Evolutionary conservation across 257 asterid genomes (phyloP), one percentile per base, ranked within the genome.

Genomic region (Ilex aquifolium): DNA sequence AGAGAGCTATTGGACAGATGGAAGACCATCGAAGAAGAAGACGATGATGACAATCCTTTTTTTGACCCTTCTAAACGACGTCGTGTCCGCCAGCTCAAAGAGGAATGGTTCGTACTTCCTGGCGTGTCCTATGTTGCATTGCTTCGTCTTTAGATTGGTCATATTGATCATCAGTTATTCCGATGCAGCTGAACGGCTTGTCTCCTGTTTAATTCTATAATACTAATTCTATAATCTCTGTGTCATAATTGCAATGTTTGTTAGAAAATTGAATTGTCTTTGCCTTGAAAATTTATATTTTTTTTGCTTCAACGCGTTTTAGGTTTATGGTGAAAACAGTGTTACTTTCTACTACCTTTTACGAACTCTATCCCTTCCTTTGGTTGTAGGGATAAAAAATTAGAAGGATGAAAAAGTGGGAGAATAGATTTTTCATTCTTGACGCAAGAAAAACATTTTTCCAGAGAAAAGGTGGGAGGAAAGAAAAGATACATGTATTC

Each of bases 1-100:
- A 76, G 75, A 65, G 93, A 82, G 74, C 79, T 92, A 61, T 68
- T 85, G 77, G 88, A 89, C 77, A 88, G 91, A 67, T 92, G 98
- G 98, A 77, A 86, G 64, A 80, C 72, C 42, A 89, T 92, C 44
- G 95, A 85, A 66, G 95, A 80, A 67, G 91, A 85, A 55, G 95
- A 91, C 72, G 90, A 83, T 5, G 82, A 74, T 8, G 88, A 70
- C 5, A 78, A 48, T 57, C 68, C 88, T 14, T 77, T 78, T 50
- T 21, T 54, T 60, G 83, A 80, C 44, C 81, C 84, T n/a, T 36
- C 69, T 64, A 85, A 81, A 66, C 83, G 82, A 17, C 93, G 87
- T 39, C 95, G 92, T 65, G 76, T 83, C 66, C 85, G 85, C 62
- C 89, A 72, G 40, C 94, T 89, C 73, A 92, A 92, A 74, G 97